Conservation (phyloP, 306 rosid species). For the Canavalia ensiformis region DNA sequence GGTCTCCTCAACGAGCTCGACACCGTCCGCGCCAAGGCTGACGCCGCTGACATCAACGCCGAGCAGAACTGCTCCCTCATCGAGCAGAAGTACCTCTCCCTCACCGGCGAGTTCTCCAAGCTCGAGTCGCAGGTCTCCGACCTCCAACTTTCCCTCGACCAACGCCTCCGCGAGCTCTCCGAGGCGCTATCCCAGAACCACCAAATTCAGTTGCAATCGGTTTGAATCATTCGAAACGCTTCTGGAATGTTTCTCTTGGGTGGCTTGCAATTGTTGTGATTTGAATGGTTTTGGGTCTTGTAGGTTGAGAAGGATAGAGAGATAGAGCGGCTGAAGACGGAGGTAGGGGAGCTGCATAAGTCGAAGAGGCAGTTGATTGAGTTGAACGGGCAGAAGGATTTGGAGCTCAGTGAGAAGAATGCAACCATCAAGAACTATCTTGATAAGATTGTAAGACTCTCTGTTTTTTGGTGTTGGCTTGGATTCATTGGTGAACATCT, state of each 20-base stretch:
- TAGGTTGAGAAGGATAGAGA: conserved; percentile 92
- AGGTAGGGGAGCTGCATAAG: conserved; percentile 79
- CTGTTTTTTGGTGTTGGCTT: conserved; percentile 32
- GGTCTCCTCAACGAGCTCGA: conserved; percentile 80
- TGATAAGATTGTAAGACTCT: conserved; percentile 83
- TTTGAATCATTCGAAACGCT: conserved; percentile 34
- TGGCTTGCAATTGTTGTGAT: neutral
- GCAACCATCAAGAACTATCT: conserved; percentile 79
- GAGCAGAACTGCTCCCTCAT: conserved; percentile 94
- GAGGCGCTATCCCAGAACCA: conserved; percentile 69
- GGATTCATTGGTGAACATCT: neutral
- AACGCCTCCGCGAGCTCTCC: conserved; percentile 62
- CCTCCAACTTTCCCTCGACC: conserved; percentile 78
- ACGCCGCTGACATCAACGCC: conserved; percentile 87
- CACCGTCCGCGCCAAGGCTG: conserved; percentile 78
- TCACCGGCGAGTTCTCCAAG: conserved; percentile 79
- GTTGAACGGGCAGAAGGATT: conserved; percentile 74
- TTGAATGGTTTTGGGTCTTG: conserved; percentile 33
- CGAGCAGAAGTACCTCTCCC: conserved; percentile 90
- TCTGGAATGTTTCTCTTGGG: neutral
- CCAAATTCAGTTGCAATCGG: conserved; percentile 68
- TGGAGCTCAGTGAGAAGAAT: conserved; percentile 80
- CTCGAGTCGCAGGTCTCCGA: conserved; percentile 68
- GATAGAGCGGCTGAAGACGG: conserved; percentile 79
- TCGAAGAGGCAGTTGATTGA: conserved; percentile 87